Conservation (phyloP, 352 stramenopile genomes). For the Pythium biforme region DNA sequence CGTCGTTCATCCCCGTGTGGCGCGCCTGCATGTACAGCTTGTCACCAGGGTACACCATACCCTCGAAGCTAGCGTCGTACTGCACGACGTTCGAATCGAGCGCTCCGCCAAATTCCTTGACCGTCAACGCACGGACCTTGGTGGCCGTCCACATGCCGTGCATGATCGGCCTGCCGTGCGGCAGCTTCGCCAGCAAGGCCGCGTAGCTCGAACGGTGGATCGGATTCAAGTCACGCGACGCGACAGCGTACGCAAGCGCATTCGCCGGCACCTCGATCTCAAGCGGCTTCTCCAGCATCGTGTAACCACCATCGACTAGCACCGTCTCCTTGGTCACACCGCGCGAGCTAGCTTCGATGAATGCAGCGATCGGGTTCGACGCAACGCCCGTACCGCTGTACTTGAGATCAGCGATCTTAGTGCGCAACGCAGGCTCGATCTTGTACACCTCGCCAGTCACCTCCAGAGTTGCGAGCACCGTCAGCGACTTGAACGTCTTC, state of each 20-base stretch:
- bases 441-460: slow-evolving; percentile 51
- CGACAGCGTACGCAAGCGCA: slow-evolving; percentile 69
- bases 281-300: slow-evolving; percentile 65
- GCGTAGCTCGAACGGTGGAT: slow-evolving; percentile 83
- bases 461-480: slow-evolving; percentile 40
- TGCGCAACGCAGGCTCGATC: slow-evolving; percentile 29
- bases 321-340: slow-evolving; percentile 25
- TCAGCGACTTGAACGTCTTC: slow-evolving; percentile 52
- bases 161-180: slow-evolving; percentile 79
- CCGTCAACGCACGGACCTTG: slow-evolving; percentile 75
- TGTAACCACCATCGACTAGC: slow-evolving; percentile 56
- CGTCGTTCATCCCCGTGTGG: slow-evolving; percentile 62
- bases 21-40: slow-evolving; percentile 76
- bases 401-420: slow-evolving; percentile 27
- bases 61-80: slow-evolving; percentile 82
- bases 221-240: slow-evolving; percentile 84
- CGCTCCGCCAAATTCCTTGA: slow-evolving; percentile 43
- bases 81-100: slow-evolving; percentile 68
- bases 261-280: slow-evolving; percentile 62
- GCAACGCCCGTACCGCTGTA: slow-evolving; percentile 17
- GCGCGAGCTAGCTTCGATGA: slow-evolving; percentile 6
- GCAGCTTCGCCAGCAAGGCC: slow-evolving; percentile 71
- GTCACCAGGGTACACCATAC: slow-evolving; percentile 87
- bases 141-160: slow-evolving; percentile 87
- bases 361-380: slow-evolving; percentile 16